Base-by-base conservation (phyloP, 1,284 basidiomycete genomes). In the Sporisorium scitamineum region DNA sequence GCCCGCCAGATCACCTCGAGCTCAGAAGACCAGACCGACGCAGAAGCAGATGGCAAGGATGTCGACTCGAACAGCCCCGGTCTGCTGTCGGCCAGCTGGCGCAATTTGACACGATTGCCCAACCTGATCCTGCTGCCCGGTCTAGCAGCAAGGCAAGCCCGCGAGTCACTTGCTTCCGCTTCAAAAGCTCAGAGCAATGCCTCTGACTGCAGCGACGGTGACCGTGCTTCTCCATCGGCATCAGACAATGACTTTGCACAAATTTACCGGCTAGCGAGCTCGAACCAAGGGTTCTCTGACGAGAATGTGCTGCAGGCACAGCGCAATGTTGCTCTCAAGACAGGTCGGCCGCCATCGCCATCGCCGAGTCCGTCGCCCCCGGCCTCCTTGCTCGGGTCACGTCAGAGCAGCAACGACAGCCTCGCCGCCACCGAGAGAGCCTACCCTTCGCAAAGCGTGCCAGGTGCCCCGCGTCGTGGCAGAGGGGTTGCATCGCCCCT, bases 71-170 rank as follows among this genome's bases (percentile, higher is more conserved):
- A 24, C 42, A 37, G 37, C 10, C 6, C 55, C 14, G 55, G 75
- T 51, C 56, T 77, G 4, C 42, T 77, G 18, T 72, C 75, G 7
- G 60, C 65, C n/a, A 75, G 75, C 48, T 78, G 75, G 75, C 61
- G 75, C 13, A 78, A 70, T 24, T 39, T 78, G 22, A 45, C 71
- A 2, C 63, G 75, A n/a, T 57, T 78, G 20, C 75, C 75, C 0
- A 75, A 74, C 37, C 58, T 78, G 18, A 77, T 77, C 24, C 62
- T 77, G 6, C 52, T 78, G 24, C 75, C 75, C 37, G 75, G 71
- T n/a, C 45, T 75, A 1, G 66, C 66, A 22, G 70, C 75, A 20
- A 61, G 65, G 32, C 72, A 74, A 56, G 71, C 71, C 3, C 52
- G 63, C 20, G 71, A 74, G 47, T 59, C 58, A 3, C 52, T 62